Evolutionary conservation across 2,329 filamentous ascomycete species (phyloP), one percentile per base, ranked within the genome.

Genomic region (Fusarium duplospermum): DNA sequence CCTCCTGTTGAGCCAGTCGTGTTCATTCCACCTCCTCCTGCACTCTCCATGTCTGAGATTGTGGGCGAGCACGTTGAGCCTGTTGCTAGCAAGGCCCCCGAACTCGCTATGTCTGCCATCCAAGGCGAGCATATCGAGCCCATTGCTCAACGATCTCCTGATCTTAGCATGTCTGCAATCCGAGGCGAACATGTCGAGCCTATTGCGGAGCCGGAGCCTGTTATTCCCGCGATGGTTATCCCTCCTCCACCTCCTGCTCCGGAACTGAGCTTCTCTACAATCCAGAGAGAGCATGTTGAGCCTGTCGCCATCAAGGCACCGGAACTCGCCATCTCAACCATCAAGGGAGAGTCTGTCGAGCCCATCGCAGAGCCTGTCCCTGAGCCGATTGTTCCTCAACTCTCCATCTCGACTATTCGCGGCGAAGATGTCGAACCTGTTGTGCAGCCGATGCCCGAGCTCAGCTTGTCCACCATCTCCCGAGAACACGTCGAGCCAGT

Each of bases 11-110:
- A 73, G 70, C 81, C 79, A 38, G 72, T 78, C 36, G 70, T 77
- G 63, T 67, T 74, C 27, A 64, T 73, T 22, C 69, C 72, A 11
- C 64, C 73, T n/a, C 73, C 64, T 18, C 73, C 73, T 3, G 40
- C 71, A 11, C 40, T 75, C 24, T 74, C 70, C 14, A 66, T 75
- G 54, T 74, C 73, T 13, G 56, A 68, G 5, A 71, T 75, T 9
- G 16, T 62, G n/a, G 60, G 56, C 42, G 62, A 75, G 36, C 58
- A 75, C 5, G 42, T 74, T 42, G 81, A 84, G 63, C 82, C 82
- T 4, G 57, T 81, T 11, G 73, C 40, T 22, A 61, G 29, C 22
- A 68, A 64, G 66, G 60, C 54, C 14, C 72, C 72, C 9, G 61
- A 73, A 40, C 70, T 73, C 27, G 64, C 56, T 36, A 68, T 78